Evolutionary conservation across 2,329 filamentous ascomycete genomes (phyloP).

Genomic region (Blastomyces silverae): DNA sequence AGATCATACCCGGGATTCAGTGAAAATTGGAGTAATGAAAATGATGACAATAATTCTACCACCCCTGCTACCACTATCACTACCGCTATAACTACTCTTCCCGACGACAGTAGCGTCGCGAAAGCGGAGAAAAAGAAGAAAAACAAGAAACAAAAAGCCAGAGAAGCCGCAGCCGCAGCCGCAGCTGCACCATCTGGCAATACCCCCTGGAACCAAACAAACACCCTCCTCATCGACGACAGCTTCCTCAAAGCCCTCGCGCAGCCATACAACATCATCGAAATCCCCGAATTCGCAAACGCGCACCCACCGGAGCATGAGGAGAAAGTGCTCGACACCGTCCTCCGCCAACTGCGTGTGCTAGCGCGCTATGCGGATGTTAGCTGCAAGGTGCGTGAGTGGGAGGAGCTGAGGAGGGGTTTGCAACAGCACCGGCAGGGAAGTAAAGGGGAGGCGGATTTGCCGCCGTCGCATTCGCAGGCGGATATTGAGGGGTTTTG

Average conservation of each 20-base stretch:
- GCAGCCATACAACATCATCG: constrained; percentile 76
- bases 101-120: neutral
- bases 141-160: neutral
- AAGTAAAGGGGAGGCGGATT: neutral
- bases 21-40: constrained; percentile 17
- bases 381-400: constrained; percentile 37
- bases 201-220: constrained; percentile 64
- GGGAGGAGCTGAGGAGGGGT: constrained; percentile 25
- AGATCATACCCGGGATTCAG: constrained; percentile 31
- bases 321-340: constrained; percentile 43
- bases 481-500: constrained; percentile 12
- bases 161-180: neutral
- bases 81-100: no score
- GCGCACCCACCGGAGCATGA: constrained; percentile 36
- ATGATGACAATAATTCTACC: constrained; percentile 6
- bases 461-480: constrained; percentile 7
- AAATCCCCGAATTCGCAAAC: constrained; percentile 66
- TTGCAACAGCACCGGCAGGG: neutral
- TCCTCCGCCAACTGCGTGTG: constrained; percentile 49
- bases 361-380: constrained; percentile 46
- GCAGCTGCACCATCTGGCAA: neutral
- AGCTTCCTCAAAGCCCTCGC: constrained; percentile 68
- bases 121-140: constrained; percentile 12
- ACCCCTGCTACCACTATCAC: neutral
- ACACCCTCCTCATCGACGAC: constrained; percentile 89